Conservation (phyloP, 2,329 filamentous ascomycete genomes). For the Penicillium corylophilum region DNA sequence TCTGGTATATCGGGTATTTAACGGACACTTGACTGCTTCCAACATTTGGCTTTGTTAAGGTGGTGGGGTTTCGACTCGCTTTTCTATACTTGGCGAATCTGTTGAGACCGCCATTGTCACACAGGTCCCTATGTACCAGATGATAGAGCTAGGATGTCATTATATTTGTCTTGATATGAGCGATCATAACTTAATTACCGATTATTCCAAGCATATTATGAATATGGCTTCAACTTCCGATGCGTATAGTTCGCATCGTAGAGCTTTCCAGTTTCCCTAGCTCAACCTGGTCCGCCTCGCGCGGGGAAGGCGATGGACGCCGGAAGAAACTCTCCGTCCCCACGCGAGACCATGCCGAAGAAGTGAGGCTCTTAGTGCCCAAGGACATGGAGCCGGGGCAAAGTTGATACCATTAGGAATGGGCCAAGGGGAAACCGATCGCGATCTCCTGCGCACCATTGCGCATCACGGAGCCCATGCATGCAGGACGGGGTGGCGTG, state of each 20-base stretch:
- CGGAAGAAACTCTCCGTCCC: not conserved
- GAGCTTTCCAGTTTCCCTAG: not conserved
- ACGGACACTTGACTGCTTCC: not conserved
- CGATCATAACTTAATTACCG: not conserved
- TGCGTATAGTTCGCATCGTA: not conserved
- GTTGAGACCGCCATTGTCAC: not conserved
- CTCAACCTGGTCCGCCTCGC: not conserved
- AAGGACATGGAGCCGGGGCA: not conserved
- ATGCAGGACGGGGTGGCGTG: conserved; percentile 5
- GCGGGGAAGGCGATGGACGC: not conserved
- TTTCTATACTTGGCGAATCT: not conserved
- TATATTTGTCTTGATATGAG: not conserved
- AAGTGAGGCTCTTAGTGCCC: not conserved
- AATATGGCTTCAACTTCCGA: not conserved
- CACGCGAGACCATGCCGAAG: not conserved
- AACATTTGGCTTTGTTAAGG: not conserved
- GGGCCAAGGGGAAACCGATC: not conserved
- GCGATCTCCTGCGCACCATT: not conserved
- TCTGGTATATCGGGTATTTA: not conserved
- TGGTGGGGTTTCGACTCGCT: not conserved
- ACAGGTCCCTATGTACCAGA: not conserved
- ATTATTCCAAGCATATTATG: not conserved
- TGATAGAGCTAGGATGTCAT: not conserved
- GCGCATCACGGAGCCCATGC: not conserved
- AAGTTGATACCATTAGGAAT: not conserved